Base-by-base conservation (phyloP, 495 filamentous ascomycete species). In the Penicillium herquei region DNA sequence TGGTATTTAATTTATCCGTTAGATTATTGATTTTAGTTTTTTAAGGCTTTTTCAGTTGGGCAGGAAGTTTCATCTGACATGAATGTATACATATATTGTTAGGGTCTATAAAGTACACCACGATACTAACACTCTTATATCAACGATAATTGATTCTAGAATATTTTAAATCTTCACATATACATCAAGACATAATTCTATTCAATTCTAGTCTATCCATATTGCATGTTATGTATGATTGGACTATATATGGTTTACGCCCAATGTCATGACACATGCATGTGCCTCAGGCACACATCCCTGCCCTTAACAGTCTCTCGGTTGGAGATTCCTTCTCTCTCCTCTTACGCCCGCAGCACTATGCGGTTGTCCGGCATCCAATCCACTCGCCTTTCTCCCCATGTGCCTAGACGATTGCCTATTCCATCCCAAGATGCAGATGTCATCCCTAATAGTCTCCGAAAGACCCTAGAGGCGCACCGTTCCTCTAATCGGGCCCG, bases 391-490 rank as follows among this genome's bases (percentile, higher is more conserved):
- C 18, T 59, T 37, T 52, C 56, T 14, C 53, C 45, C 41, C 59
- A 62, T 41, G 54, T 52, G 16, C 39, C 54, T 50, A 64, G 59
- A 26, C 35, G 43, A 42, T 45, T 64, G 49, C 35, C 65, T 21
- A 7, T 37, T 33, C 30, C 45, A 2, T 39, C 40, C 30, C 49
- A 67, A 63, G 44, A 62, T 51, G 1, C 53, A n/a, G 58, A 63
- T 35, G 62, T 77, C 34, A 70, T 69, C 52, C 53, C 67, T 44
- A 66, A 72, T 42, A 75, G 65, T 41, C 72, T 77, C 34, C 58
- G 59, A 33, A 73, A 72, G 49, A 84, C 81, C 3, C 70, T 84
- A 41, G 74, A 79, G 51, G 78, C 78, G 17, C 81, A 84, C 59
- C 79, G 80, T 37, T 60, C 59, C 7, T 61, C 67, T 11, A 84